Conservation (phyloP, 768 basidiomycete genomes). For the Leucogyrophana mollusca region DNA sequence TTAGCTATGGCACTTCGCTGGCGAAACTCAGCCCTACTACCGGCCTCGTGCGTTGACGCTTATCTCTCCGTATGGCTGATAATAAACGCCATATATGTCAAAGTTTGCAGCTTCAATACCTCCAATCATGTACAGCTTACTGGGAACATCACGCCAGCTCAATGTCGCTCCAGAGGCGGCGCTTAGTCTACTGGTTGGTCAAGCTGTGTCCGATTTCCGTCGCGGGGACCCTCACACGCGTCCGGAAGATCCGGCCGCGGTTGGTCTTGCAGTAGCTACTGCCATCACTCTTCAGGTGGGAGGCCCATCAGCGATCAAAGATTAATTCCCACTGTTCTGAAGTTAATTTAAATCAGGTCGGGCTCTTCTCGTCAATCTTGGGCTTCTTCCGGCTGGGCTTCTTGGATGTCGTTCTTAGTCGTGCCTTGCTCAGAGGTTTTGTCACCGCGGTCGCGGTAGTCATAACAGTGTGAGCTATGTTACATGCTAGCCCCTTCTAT, state of each 20-base stretch:
- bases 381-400: constrained; percentile 90
- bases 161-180: constrained; percentile 91
- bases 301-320: no score
- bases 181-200: constrained; percentile 82
- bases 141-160: constrained; percentile 81
- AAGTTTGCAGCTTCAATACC: constrained; percentile 87
- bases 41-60: constrained; percentile 61
- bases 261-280: constrained; percentile 71
- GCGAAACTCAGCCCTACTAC: constrained; percentile 83
- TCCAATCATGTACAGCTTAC: constrained; percentile 84
- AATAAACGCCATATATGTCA: no score
- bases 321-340: no score
- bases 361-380: constrained; percentile 79
- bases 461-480: constrained; percentile 67
- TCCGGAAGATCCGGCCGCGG: constrained; percentile 41
- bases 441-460: constrained; percentile 83
- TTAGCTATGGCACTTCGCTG: constrained; percentile 88
- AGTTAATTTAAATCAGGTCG: no score
- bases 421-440: constrained; percentile 85
- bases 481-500: neutral
- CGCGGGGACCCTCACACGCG: constrained; percentile 46
- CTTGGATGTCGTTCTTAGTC: constrained; percentile 89
- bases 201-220: constrained; percentile 73
- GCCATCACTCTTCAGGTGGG: constrained; percentile 81
- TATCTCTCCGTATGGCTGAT: neutral